Evolutionary conservation across 192 early-diverging fungal species (phyloP).

Genomic region (Backusella parvicylindrica): DNA sequence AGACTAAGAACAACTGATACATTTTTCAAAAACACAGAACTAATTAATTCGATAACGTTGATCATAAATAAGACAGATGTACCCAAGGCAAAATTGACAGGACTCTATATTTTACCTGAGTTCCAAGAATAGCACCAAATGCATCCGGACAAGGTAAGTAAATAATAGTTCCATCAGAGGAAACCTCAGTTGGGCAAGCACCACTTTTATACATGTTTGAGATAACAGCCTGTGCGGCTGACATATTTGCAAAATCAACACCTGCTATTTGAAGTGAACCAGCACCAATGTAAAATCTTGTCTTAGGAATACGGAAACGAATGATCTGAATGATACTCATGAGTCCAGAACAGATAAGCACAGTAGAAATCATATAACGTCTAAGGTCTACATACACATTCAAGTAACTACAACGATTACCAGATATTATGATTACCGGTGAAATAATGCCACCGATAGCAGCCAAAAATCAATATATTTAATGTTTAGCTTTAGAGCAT

Average conservation of each 20-base stretch:
- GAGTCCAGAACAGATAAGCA: slow-evolving; percentile 29
- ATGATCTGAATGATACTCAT: slow-evolving; percentile 44
- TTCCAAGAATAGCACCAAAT: slow-evolving; percentile 51
- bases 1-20: slow-evolving; percentile 47
- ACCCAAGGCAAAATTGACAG: slow-evolving; percentile 48
- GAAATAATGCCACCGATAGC: slow-evolving; percentile 14
- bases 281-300: slow-evolving; percentile 38
- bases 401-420: slow-evolving; percentile 37
- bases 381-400: slow-evolving; percentile 34
- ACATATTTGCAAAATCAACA: slow-evolving; percentile 48
- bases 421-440: slow-evolving; percentile 40
- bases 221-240: slow-evolving; percentile 46
- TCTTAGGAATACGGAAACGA: slow-evolving; percentile 41
- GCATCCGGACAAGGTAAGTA: slow-evolving; percentile 45
- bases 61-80: slow-evolving; percentile 45
- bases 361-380: slow-evolving; percentile 42
- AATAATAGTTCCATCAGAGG: slow-evolving; percentile 34
- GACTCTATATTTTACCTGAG: slow-evolving; percentile 19
- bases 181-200: slow-evolving; percentile 20
- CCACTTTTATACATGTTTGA: slow-evolving; percentile 22
- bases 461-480: not conserved
- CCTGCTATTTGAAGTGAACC: slow-evolving; percentile 50
- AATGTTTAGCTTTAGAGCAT: not conserved
- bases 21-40: slow-evolving; percentile 56
- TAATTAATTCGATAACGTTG: slow-evolving; percentile 49